Conservation (phyloP, 2,329 filamentous ascomycete genomes). For the Colletotrichum liaoningense region DNA sequence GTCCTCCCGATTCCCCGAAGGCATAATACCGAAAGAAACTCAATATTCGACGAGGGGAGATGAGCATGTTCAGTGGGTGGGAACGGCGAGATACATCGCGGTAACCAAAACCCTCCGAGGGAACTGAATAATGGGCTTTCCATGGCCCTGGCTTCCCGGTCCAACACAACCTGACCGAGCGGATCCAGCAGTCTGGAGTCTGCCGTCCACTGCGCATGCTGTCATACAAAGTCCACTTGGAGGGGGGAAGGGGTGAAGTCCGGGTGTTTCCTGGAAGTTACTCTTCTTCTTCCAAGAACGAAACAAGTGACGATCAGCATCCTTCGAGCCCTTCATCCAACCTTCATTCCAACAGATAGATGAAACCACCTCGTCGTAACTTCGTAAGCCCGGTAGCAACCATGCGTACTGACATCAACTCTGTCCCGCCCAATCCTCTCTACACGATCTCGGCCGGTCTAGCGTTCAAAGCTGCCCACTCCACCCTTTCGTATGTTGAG, state of each 20-base stretch:
- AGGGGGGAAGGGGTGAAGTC: slow-evolving; percentile 1
- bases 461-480: slow-evolving; percentile 3
- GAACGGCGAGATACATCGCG: slow-evolving; percentile 3
- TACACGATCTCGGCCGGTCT: slow-evolving; percentile 18
- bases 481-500: neutral
- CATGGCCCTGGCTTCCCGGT: slow-evolving; percentile 1
- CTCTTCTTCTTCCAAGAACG: neutral
- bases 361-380: slow-evolving; percentile 6
- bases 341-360: slow-evolving; percentile 29
- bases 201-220: slow-evolving; percentile 20
- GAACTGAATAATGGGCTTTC: neutral
- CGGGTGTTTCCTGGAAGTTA: slow-evolving; percentile 8
- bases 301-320: slow-evolving; percentile 34
- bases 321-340: slow-evolving; percentile 17
- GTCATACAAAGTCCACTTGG: slow-evolving; percentile 24
- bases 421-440: neutral
- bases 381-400: neutral
- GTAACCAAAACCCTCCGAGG: slow-evolving; percentile 16
- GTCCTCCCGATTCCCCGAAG: slow-evolving; percentile 31
- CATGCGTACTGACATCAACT: slow-evolving; percentile 13
- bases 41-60: neutral
- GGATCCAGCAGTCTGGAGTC: slow-evolving; percentile 19
- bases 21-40: slow-evolving; percentile 22
- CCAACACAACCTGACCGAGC: neutral
- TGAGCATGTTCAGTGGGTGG: slow-evolving; percentile 15